A percentile compares a stretch with the other conserved stretches of the same genome.
Conservation (phyloP, 306 rosid species). For the Inga laurina region DNA sequence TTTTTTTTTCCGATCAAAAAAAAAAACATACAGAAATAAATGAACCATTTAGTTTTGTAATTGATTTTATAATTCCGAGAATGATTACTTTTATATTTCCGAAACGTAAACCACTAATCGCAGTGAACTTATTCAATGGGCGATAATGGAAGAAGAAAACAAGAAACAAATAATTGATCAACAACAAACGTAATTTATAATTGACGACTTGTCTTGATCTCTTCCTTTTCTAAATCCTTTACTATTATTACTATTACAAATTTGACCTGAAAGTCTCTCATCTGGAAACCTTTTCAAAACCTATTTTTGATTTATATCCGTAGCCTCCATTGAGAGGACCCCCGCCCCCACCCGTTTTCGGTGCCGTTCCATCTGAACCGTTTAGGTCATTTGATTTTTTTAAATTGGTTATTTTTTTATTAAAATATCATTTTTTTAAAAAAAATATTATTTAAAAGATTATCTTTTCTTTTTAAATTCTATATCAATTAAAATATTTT, state of each 20-base stretch:
- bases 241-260: not conserved
- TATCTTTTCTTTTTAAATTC: no score
- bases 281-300: not conserved
- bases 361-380: no score
- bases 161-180: not conserved
- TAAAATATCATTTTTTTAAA: no score
- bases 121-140: not conserved
- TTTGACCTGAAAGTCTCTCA: not conserved
- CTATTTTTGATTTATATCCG: not conserved
- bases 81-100: not conserved
- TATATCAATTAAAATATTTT: no score
- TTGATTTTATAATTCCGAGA: no score
- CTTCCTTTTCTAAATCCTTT: not conserved
- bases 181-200: not conserved
- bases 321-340: not conserved
- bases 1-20: no score
- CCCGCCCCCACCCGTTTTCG: no score
- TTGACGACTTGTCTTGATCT: not conserved
- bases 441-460: no score
- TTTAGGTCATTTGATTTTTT: no score
- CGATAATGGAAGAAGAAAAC: not conserved
- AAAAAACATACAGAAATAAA: not conserved
- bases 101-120: not conserved
- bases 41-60: no score
- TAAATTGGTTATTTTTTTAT: not conserved